phyloP scores from a whole-genome alignment of 2,329 filamentous ascomycete genomes.

The Ascochyta koolunga region DNA sequence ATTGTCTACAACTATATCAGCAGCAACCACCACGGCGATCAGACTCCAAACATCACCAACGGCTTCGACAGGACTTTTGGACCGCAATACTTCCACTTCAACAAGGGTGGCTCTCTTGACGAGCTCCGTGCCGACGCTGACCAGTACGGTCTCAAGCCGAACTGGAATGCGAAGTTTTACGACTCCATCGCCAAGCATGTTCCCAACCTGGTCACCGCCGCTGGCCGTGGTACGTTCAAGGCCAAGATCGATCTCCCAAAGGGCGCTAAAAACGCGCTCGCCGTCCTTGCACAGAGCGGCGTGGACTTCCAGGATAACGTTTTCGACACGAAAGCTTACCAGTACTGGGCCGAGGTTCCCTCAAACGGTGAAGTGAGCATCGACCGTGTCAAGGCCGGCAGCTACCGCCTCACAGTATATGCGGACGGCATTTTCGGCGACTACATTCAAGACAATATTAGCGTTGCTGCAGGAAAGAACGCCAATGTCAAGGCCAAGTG shows the following conservation, averaged over 20 bases:
- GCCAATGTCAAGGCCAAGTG: constrained; percentile 51
- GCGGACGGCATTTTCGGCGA: constrained; percentile 67
- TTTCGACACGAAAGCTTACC: constrained; percentile 59
- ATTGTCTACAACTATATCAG: constrained; percentile 68
- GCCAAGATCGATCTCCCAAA: constrained; percentile 59
- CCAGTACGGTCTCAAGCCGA: constrained; percentile 55
- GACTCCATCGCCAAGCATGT: constrained; percentile 65
- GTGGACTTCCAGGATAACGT: constrained; percentile 66
- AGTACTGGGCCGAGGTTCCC: constrained; percentile 63
- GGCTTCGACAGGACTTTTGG: constrained; percentile 58
- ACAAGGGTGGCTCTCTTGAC: constrained; percentile 55
- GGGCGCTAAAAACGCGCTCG: constrained; percentile 58
- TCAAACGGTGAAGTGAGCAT: constrained; percentile 59
- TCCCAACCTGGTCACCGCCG: constrained; percentile 63
- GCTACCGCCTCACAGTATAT: constrained; percentile 67
- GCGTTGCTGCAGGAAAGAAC: constrained; percentile 51
- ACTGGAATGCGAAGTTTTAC: constrained; percentile 66
- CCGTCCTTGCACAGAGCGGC: constrained; percentile 59
- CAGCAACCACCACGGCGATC: constrained; percentile 66
- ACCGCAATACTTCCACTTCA: constrained; percentile 68
- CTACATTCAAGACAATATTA: constrained; percentile 60
- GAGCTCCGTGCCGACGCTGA: constrained; percentile 61
- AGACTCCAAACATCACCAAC: constrained; percentile 67
- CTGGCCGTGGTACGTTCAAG: constrained; percentile 57
- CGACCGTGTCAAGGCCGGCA: constrained; percentile 61